A percentile compares a stretch with the other conserved stretches of the same genome.
Evolutionary conservation across 2,329 filamentous ascomycete species (phyloP).

Genomic region (Exophiala calicioides): DNA sequence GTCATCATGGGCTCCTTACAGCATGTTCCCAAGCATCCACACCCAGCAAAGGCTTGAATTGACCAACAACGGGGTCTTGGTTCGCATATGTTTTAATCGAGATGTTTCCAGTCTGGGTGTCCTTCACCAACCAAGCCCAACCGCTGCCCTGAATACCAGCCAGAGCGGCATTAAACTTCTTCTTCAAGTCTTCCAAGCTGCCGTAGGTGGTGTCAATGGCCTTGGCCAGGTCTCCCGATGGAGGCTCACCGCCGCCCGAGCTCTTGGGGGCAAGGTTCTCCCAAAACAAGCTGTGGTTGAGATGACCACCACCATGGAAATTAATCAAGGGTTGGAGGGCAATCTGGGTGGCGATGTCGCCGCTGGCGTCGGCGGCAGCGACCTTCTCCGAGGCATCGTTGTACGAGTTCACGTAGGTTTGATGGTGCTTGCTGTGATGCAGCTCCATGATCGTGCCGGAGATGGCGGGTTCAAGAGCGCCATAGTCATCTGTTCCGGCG

Average conservation of each 20-base stretch:
- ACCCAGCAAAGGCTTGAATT: slow-evolving; percentile 78
- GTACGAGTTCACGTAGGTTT: slow-evolving; percentile 86
- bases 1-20: slow-evolving; percentile 23
- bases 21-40: slow-evolving; percentile 97
- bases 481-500: slow-evolving; percentile 78
- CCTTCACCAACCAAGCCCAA: slow-evolving; percentile 65
- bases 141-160: slow-evolving; percentile 67
- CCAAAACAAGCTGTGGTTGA: slow-evolving; percentile 92
- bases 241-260: slow-evolving; percentile 64
- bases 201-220: slow-evolving; percentile 63
- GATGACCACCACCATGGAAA: slow-evolving; percentile 89
- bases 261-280: slow-evolving; percentile 66
- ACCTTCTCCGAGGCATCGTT: slow-evolving; percentile 74
- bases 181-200: slow-evolving; percentile 60
- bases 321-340: slow-evolving; percentile 70
- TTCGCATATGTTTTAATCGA: slow-evolving; percentile 70
- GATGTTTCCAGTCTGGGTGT: slow-evolving; percentile 60
- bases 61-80: slow-evolving; percentile 85
- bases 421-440: slow-evolving; percentile 90
- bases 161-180: slow-evolving; percentile 64
- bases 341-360: slow-evolving; percentile 65
- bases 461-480: slow-evolving; percentile 81
- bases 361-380: slow-evolving; percentile 54
- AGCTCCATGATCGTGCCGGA: slow-evolving; percentile 92
- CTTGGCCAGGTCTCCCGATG: slow-evolving; percentile 57